Conservation (phyloP, 306 rosid genomes). For the Cicer yamashitae region DNA sequence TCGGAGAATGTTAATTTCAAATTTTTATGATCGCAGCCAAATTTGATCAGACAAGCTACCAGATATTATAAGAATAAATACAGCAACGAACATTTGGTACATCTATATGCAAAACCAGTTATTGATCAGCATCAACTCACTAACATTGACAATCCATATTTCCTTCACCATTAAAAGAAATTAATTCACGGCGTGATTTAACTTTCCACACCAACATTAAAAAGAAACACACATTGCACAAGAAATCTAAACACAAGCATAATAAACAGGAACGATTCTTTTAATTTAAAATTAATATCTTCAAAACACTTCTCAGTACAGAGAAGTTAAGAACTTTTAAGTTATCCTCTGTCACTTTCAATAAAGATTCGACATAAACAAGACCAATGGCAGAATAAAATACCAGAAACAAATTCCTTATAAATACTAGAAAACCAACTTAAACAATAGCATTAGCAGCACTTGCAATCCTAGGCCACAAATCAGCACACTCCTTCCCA, state of each 20-base stretch:
- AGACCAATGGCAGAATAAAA: constrained; percentile 4
- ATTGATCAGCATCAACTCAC: no score
- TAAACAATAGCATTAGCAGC: constrained; percentile 88
- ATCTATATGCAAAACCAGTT: neutral
- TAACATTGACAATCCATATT: no score
- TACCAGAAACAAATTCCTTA: constrained; percentile 14
- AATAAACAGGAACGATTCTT: constrained; percentile 1
- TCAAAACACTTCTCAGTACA: constrained; percentile 15
- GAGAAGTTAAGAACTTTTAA: constrained; percentile 1
- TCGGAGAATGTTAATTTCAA: no score
- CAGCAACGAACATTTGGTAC: neutral
- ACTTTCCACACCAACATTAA: no score
- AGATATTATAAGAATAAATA: no score
- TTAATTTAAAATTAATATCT: constrained; percentile 20
- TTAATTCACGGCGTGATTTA: no score
- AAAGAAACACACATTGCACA: neutral
- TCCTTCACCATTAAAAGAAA: no score
- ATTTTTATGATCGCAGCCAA: no score
- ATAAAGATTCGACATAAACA: constrained; percentile 29
- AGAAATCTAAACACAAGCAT: neutral
- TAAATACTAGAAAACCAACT: constrained; percentile 15
- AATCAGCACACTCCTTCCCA: constrained; percentile 93
- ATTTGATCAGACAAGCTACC: no score
- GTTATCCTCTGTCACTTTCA: constrained; percentile 20
- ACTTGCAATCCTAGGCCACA: constrained; percentile 95